A percentile compares a stretch with the other conserved stretches of the same genome.
phyloP scores from a whole-genome alignment of 371 early-diverging fungal species.

The Circinella umbellata region DNA sequence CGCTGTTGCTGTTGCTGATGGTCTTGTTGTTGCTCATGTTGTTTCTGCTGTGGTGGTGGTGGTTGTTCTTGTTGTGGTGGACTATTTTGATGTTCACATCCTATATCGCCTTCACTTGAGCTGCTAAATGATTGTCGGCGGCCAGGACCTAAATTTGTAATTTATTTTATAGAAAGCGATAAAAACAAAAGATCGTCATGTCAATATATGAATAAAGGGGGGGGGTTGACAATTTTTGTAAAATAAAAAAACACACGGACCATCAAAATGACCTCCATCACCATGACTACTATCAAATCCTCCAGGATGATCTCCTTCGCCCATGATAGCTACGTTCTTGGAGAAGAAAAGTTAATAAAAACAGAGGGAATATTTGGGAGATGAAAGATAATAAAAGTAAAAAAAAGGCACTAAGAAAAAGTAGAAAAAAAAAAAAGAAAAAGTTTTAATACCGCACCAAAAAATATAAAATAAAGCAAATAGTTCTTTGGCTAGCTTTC shows the following conservation, averaged over 20 bases:
- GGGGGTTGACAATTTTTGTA: neutral
- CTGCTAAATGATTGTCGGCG: neutral
- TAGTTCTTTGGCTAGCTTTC: neutral
- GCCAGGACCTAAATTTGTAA: neutral
- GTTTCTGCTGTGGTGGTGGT: neutral
- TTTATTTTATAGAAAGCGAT: neutral
- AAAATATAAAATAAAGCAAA: too few relatives aligned
- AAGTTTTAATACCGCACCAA: constrained; percentile 5
- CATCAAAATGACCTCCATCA: neutral
- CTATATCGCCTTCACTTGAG: neutral
- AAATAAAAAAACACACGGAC: neutral
- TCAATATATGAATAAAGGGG: neutral
- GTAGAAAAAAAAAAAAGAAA: neutral
- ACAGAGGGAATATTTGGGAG: neutral
- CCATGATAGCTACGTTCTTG: neutral
- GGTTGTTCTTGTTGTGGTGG: neutral
- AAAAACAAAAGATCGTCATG: neutral
- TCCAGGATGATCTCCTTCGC: neutral
- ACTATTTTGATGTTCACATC: neutral
- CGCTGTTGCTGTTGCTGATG: neutral
- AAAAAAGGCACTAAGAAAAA: neutral
- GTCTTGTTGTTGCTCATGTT: neutral
- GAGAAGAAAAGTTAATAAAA: too few relatives aligned
- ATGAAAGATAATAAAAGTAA: neutral
- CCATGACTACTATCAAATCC: neutral